Evolutionary conservation across 2,329 filamentous ascomycete genomes (phyloP).

Genomic region (Lasiodiplodia citricola): DNA sequence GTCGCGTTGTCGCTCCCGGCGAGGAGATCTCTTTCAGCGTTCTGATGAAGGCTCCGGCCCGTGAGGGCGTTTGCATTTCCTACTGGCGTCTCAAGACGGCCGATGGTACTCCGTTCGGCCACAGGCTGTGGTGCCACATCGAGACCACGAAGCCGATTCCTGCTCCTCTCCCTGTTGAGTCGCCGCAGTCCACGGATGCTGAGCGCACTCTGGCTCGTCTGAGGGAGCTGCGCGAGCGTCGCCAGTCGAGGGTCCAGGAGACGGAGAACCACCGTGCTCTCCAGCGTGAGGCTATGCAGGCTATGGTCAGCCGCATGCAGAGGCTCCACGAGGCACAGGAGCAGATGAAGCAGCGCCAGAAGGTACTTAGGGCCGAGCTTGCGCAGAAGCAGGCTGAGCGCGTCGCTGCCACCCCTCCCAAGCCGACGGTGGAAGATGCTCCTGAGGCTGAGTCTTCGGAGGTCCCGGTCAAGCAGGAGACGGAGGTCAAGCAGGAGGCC

Average conservation of each 20-base stretch:
- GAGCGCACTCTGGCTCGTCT: slow-evolving; percentile 23
- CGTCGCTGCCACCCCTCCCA: slow-evolving; percentile 3
- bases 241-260: slow-evolving; percentile 26
- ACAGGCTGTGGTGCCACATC: slow-evolving; percentile 95
- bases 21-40: slow-evolving; percentile 83
- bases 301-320: slow-evolving; percentile 32
- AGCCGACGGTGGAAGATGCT: slow-evolving; percentile 26
- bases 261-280: slow-evolving; percentile 26
- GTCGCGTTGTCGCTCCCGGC: slow-evolving; percentile 71
- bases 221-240: slow-evolving; percentile 23
- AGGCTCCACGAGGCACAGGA: slow-evolving; percentile 35
- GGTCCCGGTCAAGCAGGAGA: slow-evolving; percentile 5
- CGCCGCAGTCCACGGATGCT: slow-evolving; percentile 20
- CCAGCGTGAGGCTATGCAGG: slow-evolving; percentile 36
- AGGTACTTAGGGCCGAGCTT: slow-evolving; percentile 8
- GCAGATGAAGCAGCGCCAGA: slow-evolving; percentile 28
- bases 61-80: slow-evolving; percentile 81
- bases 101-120: slow-evolving; percentile 82
- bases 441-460: slow-evolving; percentile 16
- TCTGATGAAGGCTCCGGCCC: slow-evolving; percentile 77
- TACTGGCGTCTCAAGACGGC: slow-evolving; percentile 93
- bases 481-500: slow-evolving; percentile 1
- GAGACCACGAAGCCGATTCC: slow-evolving; percentile 56
- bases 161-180: slow-evolving; percentile 13
- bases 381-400: slow-evolving; percentile 20